phyloP scores from a whole-genome alignment of 306 rosid genomes.

The Trifolium repens region DNA sequence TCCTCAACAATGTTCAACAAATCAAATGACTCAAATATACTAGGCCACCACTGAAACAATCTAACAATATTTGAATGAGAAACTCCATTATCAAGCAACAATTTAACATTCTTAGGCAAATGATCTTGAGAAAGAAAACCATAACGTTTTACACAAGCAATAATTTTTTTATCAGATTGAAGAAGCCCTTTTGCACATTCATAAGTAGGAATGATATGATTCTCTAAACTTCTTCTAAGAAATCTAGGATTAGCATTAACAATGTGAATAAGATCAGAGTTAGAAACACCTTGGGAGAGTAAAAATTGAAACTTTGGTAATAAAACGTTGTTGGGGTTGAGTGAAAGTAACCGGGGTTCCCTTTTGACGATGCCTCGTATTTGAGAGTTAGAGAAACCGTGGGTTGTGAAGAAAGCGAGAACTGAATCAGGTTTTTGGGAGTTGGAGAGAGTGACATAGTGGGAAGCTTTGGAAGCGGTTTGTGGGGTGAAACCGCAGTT shows the following conservation, averaged over 20 bases:
- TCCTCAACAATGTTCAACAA: conserved; percentile 36
- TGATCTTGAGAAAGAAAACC: neutral
- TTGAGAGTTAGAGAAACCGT: neutral
- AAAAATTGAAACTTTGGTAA: conserved; percentile 45
- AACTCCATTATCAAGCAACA: conserved; percentile 13
- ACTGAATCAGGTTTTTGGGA: conserved; percentile 33
- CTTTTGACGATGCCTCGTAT: neutral
- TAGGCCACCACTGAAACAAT: neutral
- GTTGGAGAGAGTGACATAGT: neutral
- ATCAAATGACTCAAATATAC: neutral
- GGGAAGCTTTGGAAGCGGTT: conserved; percentile 40
- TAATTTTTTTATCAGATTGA: neutral
- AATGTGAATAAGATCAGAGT: conserved; percentile 21
- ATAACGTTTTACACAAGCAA: neutral
- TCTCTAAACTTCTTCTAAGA: neutral
- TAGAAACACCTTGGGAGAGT: conserved; percentile 35
- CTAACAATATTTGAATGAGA: neutral
- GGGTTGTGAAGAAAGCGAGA: conserved; percentile 3
- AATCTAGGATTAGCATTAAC: conserved; percentile 1
- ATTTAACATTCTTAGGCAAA: neutral
- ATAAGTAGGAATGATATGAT: conserved; percentile 20
- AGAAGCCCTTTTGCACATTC: neutral
- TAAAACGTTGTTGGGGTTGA: neutral
- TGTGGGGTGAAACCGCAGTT: conserved; percentile 43
- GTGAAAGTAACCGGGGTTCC: neutral